Evolutionary conservation across 192 early-diverging fungal species (phyloP).

Genomic region (Radiomyces spectabilis): DNA sequence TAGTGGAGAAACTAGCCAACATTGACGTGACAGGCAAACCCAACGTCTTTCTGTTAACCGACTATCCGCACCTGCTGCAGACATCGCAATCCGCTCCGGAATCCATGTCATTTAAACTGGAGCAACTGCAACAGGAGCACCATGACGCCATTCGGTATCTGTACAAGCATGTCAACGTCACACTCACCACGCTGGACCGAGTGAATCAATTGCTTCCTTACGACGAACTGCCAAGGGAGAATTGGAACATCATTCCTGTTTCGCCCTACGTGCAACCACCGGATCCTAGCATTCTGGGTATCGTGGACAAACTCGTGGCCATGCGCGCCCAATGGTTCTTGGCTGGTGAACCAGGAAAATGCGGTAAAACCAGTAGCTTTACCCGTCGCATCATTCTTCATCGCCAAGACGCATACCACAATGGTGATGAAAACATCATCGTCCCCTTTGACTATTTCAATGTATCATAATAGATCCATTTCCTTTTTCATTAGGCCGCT

Average conservation of each 20-base stretch:
- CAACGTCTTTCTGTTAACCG: constrained; percentile 29
- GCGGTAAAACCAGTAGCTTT: constrained; percentile 22
- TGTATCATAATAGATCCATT: no score
- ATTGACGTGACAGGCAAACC: no score
- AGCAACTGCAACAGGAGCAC: constrained; percentile 16
- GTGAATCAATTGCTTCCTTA: no score
- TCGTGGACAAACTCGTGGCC: constrained; percentile 31
- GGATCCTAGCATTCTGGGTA: constrained; percentile 18
- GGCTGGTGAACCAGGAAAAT: constrained; percentile 16
- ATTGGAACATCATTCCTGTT: constrained; percentile 24
- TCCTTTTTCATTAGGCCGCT: no score
- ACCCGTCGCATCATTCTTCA: constrained; percentile 19
- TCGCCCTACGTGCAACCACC: not conserved
- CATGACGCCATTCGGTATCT: constrained; percentile 26
- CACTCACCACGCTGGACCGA: constrained; percentile 6
- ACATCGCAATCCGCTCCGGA: constrained; percentile 14
- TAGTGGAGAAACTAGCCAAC: constrained; percentile 13
- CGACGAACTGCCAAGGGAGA: constrained; percentile 12
- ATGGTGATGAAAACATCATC: constrained; percentile 8
- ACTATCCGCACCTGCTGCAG: constrained; percentile 30
- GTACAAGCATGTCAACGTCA: constrained; percentile 20
- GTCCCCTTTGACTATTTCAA: constrained; percentile 4
- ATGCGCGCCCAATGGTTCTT: constrained; percentile 30
- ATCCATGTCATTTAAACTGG: constrained; percentile 21
- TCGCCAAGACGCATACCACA: constrained; percentile 1